These are phyloP conservation scores for Diaporthe citri DNA, from an alignment of 2,329 filamentous ascomycete species.

Conservation along the genomic window DNA sequence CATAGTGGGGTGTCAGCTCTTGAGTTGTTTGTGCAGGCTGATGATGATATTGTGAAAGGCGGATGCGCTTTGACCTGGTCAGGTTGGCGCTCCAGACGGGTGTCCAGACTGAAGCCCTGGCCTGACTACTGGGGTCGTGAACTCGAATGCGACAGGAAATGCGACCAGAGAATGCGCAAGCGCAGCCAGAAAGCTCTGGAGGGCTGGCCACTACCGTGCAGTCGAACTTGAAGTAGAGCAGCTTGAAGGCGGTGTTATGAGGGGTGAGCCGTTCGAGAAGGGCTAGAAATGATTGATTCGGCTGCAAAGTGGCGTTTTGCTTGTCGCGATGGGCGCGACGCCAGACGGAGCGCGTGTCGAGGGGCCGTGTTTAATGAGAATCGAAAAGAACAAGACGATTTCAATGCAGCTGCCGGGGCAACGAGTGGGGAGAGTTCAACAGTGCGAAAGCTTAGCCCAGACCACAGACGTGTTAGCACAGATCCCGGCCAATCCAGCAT, in stretches of 20 bases:
- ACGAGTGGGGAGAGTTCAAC: conserved; percentile 10
- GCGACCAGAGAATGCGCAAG: not conserved
- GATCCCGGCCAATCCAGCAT: not conserved
- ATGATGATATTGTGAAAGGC: not conserved
- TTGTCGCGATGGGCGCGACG: not conserved
- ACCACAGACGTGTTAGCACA: not conserved
- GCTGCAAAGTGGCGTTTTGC: conserved; percentile 4
- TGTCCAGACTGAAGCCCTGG: not conserved
- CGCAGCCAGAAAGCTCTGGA: not conserved
- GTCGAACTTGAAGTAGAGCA: not conserved
- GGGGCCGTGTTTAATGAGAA: conserved; percentile 24
- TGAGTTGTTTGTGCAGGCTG: not conserved
- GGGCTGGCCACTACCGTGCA: not conserved
- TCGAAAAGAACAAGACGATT: not conserved
- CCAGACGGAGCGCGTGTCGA: conserved; percentile 21
- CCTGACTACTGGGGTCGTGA: conserved; percentile 1
- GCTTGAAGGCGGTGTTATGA: not conserved
- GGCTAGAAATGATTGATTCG: not conserved
- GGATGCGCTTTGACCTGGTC: not conserved
- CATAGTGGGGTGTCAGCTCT: conserved; percentile 10
- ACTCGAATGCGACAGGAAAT: not conserved
- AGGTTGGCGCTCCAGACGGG: not conserved
- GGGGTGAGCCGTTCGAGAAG: too few species aligned
- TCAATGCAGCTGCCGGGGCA: conserved; percentile 32
- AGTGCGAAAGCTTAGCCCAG: conserved; percentile 24